Percentiles rank a stretch among this genome's conserved stretches.
These are phyloP conservation scores for Rhododendron simsii DNA, from an alignment of 148 eudicot species.

Conservation along the genomic window DNA sequence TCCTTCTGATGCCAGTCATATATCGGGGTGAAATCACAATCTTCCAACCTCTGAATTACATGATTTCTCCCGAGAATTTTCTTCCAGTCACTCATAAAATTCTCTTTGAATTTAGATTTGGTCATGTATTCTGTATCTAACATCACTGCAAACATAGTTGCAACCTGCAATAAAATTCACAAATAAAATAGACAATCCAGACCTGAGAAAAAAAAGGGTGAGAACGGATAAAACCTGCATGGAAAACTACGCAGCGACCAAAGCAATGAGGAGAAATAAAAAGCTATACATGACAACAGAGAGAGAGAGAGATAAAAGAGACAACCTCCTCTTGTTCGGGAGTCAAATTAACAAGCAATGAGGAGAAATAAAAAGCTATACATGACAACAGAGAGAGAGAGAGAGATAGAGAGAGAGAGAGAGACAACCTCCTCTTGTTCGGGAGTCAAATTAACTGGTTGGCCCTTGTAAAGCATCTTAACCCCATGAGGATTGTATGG, in stretches of 20 bases:
- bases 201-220: background rate
- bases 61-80: constrained; percentile 90
- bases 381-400: background rate
- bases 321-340: constrained; percentile 97
- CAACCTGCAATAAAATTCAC: constrained; percentile 59
- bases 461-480: constrained; percentile 84
- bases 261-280: background rate
- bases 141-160: constrained; percentile 98
- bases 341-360: constrained; percentile 45
- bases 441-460: constrained; percentile 76
- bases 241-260: background rate
- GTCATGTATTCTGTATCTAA: constrained; percentile 78
- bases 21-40: constrained; percentile 86
- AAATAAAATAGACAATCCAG: background rate
- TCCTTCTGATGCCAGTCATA: constrained; percentile 87
- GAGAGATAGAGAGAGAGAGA: constrained; percentile 9
- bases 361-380: background rate
- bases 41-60: constrained; percentile 67
- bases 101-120: constrained; percentile 79
- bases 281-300: background rate
- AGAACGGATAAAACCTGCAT: background rate
- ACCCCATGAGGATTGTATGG: constrained; percentile 88
- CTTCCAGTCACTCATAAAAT: constrained; percentile 85
- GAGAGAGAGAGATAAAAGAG: constrained; percentile 4
- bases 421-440: constrained; percentile 89